Base-by-base conservation (phyloP, 129 eudicot species). In the Pulicaria dysenterica region DNA sequence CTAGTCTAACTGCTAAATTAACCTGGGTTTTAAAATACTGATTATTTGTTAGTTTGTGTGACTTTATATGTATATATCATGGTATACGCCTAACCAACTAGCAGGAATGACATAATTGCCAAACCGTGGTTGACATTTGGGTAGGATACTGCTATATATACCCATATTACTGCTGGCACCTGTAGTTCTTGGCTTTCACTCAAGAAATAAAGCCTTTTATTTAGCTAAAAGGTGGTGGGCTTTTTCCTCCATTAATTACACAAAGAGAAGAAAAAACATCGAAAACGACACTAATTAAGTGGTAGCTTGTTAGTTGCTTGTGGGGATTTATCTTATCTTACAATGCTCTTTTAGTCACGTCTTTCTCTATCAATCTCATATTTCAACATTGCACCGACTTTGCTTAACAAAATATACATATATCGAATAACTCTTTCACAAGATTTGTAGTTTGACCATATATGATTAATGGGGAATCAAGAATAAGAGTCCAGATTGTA, bases 141-240 rank as follows among this genome's bases (percentile, higher is more conserved):
- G 42, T 24, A 24, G 31, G 31, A 77, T 60, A 64, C 42, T 69
- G 70, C 34, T 45, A 77, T 69, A 64, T 65, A 69, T 60, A 50
- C 70, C 65, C 71, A 77, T 70, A 78, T 70, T 63, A 78, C n/a
- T n/a, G n/a, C 70, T 63, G 82, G 82, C 77, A 70, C 82, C 14
- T 70, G 73, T 70, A 77, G 72, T 78, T 78, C 73, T 78, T 62
- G 58, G 82, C 82, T 53, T 78, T 78, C 82, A 78, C 82, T 78
- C 60, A 53, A 70, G 60, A 69, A 78, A 24, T 24, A 73, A 78
- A 70, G 77, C 82, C 82, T 67, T 70, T 40, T 70, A 70, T 70
- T 61, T 10, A 43, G 82, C 62, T 43, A 24, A 70, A 41, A 51
- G 64, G 12, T 12, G 7, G 64, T 70, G 77, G 66, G 51, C 41